These are phyloP conservation scores for Sambucus nigra DNA, from an alignment of 129 eudicot genomes.

Conservation along the genomic window DNA sequence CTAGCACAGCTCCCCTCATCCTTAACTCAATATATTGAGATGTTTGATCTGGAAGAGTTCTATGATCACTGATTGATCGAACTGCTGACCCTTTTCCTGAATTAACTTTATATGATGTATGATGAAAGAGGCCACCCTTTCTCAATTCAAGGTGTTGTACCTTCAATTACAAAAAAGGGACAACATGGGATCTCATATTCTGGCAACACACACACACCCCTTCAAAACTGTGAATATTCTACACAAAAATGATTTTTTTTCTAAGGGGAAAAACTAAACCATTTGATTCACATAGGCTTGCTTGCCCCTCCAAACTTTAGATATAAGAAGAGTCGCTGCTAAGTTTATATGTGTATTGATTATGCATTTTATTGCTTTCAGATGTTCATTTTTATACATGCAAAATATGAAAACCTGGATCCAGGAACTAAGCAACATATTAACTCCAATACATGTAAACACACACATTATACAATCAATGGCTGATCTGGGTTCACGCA, in stretches of 20 bases:
- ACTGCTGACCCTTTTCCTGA: background rate
- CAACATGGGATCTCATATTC: background rate
- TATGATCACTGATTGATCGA: background rate
- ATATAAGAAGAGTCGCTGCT: no score
- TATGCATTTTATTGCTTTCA: background rate
- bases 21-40: constrained; percentile 10
- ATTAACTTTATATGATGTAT: background rate
- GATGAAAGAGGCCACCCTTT: background rate
- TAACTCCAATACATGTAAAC: no score
- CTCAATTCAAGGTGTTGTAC: background rate
- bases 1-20: constrained; percentile 88
- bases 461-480: no score
- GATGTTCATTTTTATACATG: background rate
- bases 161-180: background rate
- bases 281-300: background rate
- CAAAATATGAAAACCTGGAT: no score
- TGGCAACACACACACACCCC: background rate
- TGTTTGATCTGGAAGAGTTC: constrained; percentile 1
- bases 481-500: background rate
- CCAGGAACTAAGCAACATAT: no score
- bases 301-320: no score
- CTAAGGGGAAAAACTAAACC: background rate
- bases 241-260: background rate
- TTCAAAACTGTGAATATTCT: background rate
- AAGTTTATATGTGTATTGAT: background rate